Conservation (phyloP, 1,284 basidiomycete species). For the Cryptococcus floricola region DNA sequence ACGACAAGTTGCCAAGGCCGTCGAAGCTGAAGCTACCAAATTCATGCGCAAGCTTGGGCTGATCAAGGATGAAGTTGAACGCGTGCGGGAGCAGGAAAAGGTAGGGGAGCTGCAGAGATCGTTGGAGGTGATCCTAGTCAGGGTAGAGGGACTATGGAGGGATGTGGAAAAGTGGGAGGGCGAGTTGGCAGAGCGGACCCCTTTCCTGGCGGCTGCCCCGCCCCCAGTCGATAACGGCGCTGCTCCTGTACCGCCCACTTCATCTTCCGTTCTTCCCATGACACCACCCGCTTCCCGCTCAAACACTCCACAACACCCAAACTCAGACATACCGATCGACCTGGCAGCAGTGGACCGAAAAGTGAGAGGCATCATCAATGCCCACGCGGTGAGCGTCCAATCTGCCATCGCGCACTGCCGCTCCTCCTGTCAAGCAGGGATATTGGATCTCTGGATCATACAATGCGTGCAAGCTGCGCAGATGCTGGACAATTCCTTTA, state of each 20-base stretch:
- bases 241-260: slow-evolving; percentile 7
- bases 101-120: not conserved
- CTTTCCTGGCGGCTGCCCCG: slow-evolving; percentile 7
- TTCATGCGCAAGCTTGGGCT: not conserved
- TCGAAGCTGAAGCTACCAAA: slow-evolving; percentile 15
- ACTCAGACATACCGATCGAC: slow-evolving; percentile 51
- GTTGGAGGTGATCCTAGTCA: not conserved
- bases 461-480: slow-evolving; percentile 2
- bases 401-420: slow-evolving; percentile 4
- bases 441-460: not conserved
- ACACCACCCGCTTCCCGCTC: slow-evolving; percentile 11
- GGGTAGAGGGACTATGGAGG: not conserved
- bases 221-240: not conserved
- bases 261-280: slow-evolving; percentile 26
- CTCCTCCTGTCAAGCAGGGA: not conserved
- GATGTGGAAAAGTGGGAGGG: slow-evolving; percentile 7
- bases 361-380: slow-evolving; percentile 68
- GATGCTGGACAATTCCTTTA: not conserved
- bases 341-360: slow-evolving; percentile 60
- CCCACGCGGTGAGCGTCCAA: slow-evolving; percentile 59
- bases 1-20: slow-evolving; percentile 4
- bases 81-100: not conserved
- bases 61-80: not conserved
- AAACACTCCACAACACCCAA: not conserved
- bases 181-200: slow-evolving; percentile 8